Conservation (phyloP, 73 alveolate genomes). For the Symbiodinium natans region DNA sequence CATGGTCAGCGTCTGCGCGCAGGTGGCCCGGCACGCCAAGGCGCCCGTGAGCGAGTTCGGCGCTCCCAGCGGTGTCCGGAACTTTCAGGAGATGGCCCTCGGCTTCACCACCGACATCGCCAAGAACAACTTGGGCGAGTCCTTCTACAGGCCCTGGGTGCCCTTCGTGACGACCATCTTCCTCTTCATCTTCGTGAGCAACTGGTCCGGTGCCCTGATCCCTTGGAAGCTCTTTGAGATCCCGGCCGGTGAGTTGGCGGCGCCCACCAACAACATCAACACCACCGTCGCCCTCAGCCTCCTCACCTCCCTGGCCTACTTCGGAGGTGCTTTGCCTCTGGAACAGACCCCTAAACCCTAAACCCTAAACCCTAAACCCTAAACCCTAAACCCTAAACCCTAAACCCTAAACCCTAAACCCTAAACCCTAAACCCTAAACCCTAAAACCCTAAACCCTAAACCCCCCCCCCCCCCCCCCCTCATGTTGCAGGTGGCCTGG, state of each 20-base stretch:
- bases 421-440: too few relatives aligned
- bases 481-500: constrained; percentile 66
- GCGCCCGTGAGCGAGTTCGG: constrained; percentile 92
- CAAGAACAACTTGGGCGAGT: constrained; percentile 94
- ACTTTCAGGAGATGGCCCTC: constrained; percentile 92
- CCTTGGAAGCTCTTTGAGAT: constrained; percentile 93
- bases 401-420: not conserved
- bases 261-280: constrained; percentile 94
- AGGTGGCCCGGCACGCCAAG: constrained; percentile 66
- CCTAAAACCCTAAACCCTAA: too few relatives aligned
- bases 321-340: too few relatives aligned
- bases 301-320: constrained; percentile 89
- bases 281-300: constrained; percentile 90
- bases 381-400: not conserved
- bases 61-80: constrained; percentile 77
- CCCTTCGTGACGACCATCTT: constrained; percentile 92
- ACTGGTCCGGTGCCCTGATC: constrained; percentile 88
- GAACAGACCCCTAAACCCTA: too few relatives aligned
- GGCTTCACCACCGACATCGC: constrained; percentile 94
- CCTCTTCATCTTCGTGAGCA: constrained; percentile 92
- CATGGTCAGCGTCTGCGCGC: constrained; percentile 62
- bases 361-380: not conserved
- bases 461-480: too few relatives aligned
- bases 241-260: constrained; percentile 92
- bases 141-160: constrained; percentile 94